Evolutionary conservation across 2,329 filamentous ascomycete genomes (phyloP).

Genomic region (Stagonosporopsis chrysanthemi): DNA sequence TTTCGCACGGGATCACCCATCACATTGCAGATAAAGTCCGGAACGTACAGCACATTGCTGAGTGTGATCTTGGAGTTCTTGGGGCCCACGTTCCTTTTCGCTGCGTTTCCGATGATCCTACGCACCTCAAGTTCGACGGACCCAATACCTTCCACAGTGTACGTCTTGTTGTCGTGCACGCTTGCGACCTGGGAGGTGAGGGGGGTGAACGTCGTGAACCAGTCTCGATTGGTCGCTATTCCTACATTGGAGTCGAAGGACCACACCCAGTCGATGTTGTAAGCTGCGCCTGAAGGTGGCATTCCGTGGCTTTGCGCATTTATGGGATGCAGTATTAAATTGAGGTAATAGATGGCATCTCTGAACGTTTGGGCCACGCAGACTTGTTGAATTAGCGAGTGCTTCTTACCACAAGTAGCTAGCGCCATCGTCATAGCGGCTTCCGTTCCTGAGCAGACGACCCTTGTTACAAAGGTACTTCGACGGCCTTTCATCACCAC

Average conservation of each 20-base stretch:
- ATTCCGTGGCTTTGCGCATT: background rate
- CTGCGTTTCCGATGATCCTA: slow-evolving; percentile 6
- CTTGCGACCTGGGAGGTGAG: slow-evolving; percentile 6
- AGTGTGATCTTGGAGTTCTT: slow-evolving; percentile 8
- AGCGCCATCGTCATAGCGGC: no score
- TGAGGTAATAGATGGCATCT: background rate
- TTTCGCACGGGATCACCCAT: slow-evolving; percentile 5
- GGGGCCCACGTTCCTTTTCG: slow-evolving; percentile 7
- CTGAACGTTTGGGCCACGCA: background rate
- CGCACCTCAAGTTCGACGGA: slow-evolving; percentile 5
- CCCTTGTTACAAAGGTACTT: no score
- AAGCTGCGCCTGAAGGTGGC: slow-evolving; percentile 4
- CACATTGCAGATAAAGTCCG: slow-evolving; percentile 10
- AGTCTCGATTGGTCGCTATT: slow-evolving; percentile 5
- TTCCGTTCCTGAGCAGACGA: no score
- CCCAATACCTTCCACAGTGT: slow-evolving; percentile 2
- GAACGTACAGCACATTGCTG: slow-evolving; percentile 10
- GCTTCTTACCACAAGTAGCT: background rate
- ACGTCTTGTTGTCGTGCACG: slow-evolving; percentile 1
- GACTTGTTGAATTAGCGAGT: background rate
- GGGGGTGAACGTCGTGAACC: slow-evolving; percentile 2
- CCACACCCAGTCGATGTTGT: slow-evolving; percentile 10
- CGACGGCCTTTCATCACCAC: no score
- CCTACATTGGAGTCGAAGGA: slow-evolving; percentile 7
- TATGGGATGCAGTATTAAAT: background rate